These are phyloP conservation scores for Akebia trifoliata DNA, from an alignment of 164 flowering plant species.

Conservation along the genomic window DNA sequence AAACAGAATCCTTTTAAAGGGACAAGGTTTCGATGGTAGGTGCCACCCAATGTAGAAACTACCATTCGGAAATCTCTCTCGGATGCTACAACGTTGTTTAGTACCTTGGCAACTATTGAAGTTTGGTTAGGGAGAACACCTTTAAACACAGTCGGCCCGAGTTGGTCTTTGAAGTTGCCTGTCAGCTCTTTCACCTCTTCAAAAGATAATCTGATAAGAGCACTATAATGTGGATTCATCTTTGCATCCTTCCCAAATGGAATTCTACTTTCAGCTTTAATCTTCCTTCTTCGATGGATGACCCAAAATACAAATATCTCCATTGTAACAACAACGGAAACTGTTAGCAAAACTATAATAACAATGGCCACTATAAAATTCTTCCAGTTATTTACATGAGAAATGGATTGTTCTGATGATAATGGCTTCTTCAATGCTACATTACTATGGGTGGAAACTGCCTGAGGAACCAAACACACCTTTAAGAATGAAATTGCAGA, in stretches of 20 bases:
- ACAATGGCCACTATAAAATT: conserved; percentile 26
- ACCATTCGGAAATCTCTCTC: conserved; percentile 43
- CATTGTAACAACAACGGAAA: conserved; percentile 20
- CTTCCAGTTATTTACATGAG: conserved; percentile 9
- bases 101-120: conserved; percentile 32
- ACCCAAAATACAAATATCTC: conserved; percentile 33
- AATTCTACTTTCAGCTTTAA: conserved; percentile 26
- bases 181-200: conserved; percentile 46
- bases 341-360: conserved; percentile 31
- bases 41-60: conserved; percentile 41
- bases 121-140: conserved; percentile 36
- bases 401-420: conserved; percentile 7
- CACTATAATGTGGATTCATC: conserved; percentile 40
- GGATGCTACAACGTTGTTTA: conserved; percentile 25
- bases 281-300: conserved; percentile 26
- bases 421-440: conserved; percentile 8
- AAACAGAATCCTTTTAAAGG: conserved; percentile 49
- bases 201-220: conserved; percentile 35
- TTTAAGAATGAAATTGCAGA: conserved; percentile 41
- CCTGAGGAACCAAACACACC: conserved; percentile 51
- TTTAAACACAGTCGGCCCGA: conserved; percentile 39
- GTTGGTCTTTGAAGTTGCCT: conserved; percentile 27
- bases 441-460: conserved; percentile 32
- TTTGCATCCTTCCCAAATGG: conserved; percentile 42
- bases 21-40: conserved; percentile 49